Percentiles rank a stretch among this genome's conserved stretches.
phyloP scores from a whole-genome alignment of 176 grass and related monocot genomes.

The Dactylis glomerata region DNA sequence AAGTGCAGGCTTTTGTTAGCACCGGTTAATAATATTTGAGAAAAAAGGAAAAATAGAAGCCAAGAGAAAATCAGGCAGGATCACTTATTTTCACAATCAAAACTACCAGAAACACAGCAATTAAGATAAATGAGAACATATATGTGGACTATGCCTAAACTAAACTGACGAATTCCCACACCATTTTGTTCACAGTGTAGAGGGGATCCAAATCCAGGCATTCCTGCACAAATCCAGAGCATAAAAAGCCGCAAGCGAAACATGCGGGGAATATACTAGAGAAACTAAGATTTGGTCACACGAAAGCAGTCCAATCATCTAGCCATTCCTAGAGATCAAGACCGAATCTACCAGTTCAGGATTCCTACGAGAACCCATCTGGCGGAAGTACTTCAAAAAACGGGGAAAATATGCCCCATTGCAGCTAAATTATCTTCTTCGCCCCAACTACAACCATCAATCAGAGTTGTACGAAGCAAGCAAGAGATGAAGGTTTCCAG shows the following conservation, averaged over 20 bases:
- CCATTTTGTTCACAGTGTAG: neutral
- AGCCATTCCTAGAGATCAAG: neutral
- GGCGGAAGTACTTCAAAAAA: neutral
- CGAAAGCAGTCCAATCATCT: neutral
- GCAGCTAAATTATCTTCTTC: constrained; percentile 1
- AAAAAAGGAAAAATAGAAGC: neutral
- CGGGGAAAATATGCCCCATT: neutral
- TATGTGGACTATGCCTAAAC: neutral
- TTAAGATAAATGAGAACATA: neutral
- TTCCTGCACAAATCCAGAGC: neutral
- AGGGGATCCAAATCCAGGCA: neutral
- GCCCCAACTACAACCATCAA: neutral
- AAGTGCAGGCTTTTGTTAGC: neutral
- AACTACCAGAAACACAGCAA: neutral
- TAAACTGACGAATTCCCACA: neutral
- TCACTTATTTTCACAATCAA: neutral
- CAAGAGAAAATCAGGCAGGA: neutral
- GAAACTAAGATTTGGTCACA: neutral
- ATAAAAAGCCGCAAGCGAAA: neutral
- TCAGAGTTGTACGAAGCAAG: neutral
- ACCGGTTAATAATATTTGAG: neutral
- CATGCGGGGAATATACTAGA: neutral
- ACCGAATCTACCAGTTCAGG: constrained; percentile 9
- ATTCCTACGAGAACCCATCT: neutral
- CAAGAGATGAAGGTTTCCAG: neutral